A percentile compares a stretch with the other conserved stretches of the same genome.
Conservation (phyloP, 176 grass and related monocot genomes). For the barley (Hordeum vulgare) region DNA sequence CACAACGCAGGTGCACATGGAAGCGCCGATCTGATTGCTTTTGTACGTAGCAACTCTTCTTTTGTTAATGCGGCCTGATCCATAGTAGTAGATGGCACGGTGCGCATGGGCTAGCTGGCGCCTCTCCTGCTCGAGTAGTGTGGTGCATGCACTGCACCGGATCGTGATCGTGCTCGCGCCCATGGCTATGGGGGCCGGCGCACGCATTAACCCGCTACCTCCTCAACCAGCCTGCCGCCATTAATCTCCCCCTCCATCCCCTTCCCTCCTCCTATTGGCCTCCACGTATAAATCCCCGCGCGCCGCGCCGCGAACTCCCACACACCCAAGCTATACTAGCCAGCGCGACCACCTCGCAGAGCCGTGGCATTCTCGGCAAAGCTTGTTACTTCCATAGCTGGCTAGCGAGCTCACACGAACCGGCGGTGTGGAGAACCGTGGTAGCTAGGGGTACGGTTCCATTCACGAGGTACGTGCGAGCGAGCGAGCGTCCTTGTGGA, state of each 20-base stretch:
- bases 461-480: slow-evolving; percentile 2
- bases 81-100: not conserved
- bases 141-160: not conserved
- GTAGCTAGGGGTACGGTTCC: not conserved
- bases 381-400: not conserved
- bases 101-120: not conserved
- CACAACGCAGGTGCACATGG: not conserved
- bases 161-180: not conserved
- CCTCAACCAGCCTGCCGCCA: slow-evolving; percentile 13
- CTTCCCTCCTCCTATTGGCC: not conserved
- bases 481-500: not conserved
- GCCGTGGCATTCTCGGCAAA: not conserved
- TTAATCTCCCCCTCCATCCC: not conserved
- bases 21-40: not conserved
- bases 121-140: not conserved
- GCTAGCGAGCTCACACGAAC: not conserved
- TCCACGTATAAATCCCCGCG: slow-evolving; percentile 23
- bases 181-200: not conserved
- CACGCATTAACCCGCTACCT: slow-evolving; percentile 18
- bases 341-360: not conserved
- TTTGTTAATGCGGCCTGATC: not conserved
- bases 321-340: not conserved
- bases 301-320: not conserved
- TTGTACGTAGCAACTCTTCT: not conserved
- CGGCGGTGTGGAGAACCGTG: not conserved